Evolutionary conservation across 1,284 basidiomycete species (phyloP), one percentile per base, ranked within the genome.

Genomic region (Trametes versicolor): DNA sequence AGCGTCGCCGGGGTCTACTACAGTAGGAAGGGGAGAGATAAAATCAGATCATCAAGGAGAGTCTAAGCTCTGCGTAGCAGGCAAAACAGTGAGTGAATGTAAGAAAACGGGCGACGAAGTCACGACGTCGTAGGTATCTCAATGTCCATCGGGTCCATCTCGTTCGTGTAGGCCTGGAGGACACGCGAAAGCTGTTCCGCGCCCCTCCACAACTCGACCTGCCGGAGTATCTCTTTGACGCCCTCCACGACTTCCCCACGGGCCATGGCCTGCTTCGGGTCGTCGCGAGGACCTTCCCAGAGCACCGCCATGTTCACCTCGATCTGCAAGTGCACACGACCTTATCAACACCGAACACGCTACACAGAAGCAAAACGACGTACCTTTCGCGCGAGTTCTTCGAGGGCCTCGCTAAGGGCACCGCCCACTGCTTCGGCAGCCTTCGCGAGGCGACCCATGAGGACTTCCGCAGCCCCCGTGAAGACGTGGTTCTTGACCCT

Each of bases 261-360:
- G 15, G 78, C 78, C 54, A 65, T 73, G 25, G 80, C 72, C 71
- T 87, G 84, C 32, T 74, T 71, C 17, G 82, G 81, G 71, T 82
- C 81, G 64, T 87, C 84, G 52, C 77, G 78, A 5, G 78, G 74
- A 23, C 80, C 81, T 72, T 88, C 87, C 87, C 87, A 89, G 7
- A 89, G 80, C 17, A 88, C 83, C 12, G 86, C 81, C 62, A 89
- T 72, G 68, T 81, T 85, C 66, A 87, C 85, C 74, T 89, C 87
- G 54, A 88, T 76, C 85, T 87, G 64, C 2, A 32, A 17, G 19
- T 21, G 43, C 27, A n/a, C 21, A 39, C n/a, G 17, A 37, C 7
- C 6, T 29, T 25, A 62, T 57, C 17, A 43, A 36, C 23, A 4
- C 13, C 12, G 13, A 15, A 17, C 23, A 58, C 6, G 51, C 21